These are phyloP conservation scores for Leptographium radiaticola DNA, from an alignment of 2,329 filamentous ascomycete species.

Conservation along the genomic window DNA sequence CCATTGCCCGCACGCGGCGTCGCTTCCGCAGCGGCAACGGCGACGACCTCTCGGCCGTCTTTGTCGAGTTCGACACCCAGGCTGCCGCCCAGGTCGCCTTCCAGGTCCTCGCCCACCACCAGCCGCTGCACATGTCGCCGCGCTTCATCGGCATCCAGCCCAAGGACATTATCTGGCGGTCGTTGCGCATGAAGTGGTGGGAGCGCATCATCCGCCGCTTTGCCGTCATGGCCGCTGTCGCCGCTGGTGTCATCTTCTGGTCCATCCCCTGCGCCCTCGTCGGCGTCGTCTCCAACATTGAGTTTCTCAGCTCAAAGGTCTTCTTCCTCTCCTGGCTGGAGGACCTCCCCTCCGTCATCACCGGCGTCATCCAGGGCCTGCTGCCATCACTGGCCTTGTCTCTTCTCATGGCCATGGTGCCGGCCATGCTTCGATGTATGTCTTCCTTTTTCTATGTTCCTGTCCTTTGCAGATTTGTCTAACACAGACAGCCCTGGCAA, in stretches of 20 bases:
- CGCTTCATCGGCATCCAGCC: conserved; percentile 73
- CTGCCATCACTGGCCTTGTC: conserved; percentile 69
- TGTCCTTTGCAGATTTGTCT: neutral
- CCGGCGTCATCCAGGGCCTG: conserved; percentile 72
- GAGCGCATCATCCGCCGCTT: conserved; percentile 59
- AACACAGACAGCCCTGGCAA: conserved; percentile 46
- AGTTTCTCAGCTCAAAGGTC: conserved; percentile 49
- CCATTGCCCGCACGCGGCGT: conserved; percentile 34
- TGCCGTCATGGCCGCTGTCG: conserved; percentile 51
- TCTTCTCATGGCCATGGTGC: conserved; percentile 71
- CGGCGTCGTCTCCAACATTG: conserved; percentile 73
- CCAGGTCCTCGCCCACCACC: conserved; percentile 70
- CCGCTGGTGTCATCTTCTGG: conserved; percentile 75
- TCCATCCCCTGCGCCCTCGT: conserved; percentile 63
- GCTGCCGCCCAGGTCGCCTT: conserved; percentile 74
- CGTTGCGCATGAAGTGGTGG: conserved; percentile 57
- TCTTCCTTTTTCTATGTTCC: conserved; percentile 6
- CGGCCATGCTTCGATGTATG: conserved; percentile 59
- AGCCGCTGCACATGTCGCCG: conserved; percentile 71
- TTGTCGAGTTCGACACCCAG: conserved; percentile 80
- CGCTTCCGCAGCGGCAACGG: conserved; percentile 51
- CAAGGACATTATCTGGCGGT: conserved; percentile 74
- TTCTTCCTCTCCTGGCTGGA: conserved; percentile 64
- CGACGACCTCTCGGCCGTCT: conserved; percentile 59
- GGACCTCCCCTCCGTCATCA: conserved; percentile 51